Conservation (phyloP, 2,329 filamentous ascomycete species). For the Nannizziopsis barbatae region DNA sequence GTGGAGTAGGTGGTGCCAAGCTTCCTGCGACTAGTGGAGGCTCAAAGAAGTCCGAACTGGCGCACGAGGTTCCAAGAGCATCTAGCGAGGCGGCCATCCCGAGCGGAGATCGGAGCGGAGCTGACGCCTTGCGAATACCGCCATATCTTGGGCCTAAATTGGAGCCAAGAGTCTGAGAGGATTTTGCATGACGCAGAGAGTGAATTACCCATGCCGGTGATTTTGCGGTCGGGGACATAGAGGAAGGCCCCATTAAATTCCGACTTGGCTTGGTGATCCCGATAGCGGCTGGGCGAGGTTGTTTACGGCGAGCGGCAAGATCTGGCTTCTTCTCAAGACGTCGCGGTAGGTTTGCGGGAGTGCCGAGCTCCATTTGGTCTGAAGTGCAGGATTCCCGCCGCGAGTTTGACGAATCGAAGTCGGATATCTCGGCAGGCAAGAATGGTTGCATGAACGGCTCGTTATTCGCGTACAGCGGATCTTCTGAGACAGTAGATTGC, state of each 20-base stretch:
- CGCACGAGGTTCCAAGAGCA: constrained; percentile 25
- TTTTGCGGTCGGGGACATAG: constrained; percentile 33
- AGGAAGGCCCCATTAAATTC: constrained; percentile 23
- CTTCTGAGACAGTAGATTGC: not conserved
- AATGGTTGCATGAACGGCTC: constrained; percentile 3
- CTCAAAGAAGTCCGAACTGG: constrained; percentile 25
- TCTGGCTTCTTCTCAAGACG: constrained; percentile 33
- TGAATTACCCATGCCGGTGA: constrained; percentile 28
- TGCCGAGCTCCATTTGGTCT: not conserved
- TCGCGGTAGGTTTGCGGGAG: not conserved
- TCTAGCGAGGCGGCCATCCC: constrained; percentile 38
- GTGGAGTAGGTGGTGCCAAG: constrained; percentile 34
- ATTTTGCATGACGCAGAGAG: constrained; percentile 37
- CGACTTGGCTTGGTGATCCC: constrained; percentile 24
- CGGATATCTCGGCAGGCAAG: not conserved
- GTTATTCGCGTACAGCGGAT: not conserved
- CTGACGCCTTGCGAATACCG: constrained; percentile 34
- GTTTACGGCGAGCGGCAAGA: constrained; percentile 37
- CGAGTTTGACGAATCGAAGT: not conserved
- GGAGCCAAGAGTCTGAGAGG: constrained; percentile 32
- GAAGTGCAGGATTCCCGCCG: constrained; percentile 3
- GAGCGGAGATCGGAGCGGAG: constrained; percentile 38
- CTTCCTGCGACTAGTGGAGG: constrained; percentile 27
- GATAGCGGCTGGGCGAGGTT: constrained; percentile 37
- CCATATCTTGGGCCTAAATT: constrained; percentile 31